These are phyloP conservation scores for Petunia axillaris DNA, from an alignment of 257 asterid genomes.

Conservation along the genomic window DNA sequence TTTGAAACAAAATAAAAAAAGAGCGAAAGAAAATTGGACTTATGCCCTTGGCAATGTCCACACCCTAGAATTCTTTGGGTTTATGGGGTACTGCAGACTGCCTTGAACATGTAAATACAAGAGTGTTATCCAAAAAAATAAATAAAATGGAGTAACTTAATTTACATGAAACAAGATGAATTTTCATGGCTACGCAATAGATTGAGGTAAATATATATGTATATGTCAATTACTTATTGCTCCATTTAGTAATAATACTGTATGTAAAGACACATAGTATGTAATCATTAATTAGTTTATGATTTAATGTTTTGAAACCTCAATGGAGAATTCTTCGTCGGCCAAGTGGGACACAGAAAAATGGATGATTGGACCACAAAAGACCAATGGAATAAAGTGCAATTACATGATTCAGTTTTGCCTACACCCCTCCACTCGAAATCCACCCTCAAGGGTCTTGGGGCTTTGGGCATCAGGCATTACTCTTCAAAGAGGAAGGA, in stretches of 20 bases:
- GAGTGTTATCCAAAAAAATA: slow-evolving; percentile 39
- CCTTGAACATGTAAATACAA: slow-evolving; percentile 6
- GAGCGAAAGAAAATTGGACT: slow-evolving; percentile 14
- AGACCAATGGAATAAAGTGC: slow-evolving; percentile 37
- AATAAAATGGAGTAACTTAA: slow-evolving; percentile 47
- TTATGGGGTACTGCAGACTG: not conserved
- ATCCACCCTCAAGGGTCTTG: slow-evolving; percentile 28
- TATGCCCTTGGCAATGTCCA: not conserved
- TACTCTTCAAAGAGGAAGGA: slow-evolving; percentile 19
- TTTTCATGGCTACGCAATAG: too few species aligned
- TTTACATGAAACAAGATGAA: too few species aligned
- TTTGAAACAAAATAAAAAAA: not conserved
- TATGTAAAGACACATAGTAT: too few species aligned
- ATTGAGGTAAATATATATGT: too few species aligned
- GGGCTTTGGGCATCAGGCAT: slow-evolving; percentile 36
- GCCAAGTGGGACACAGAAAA: slow-evolving; percentile 43
- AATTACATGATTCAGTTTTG: slow-evolving; percentile 20
- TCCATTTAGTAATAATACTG: too few species aligned
- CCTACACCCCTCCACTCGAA: not conserved
- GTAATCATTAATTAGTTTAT: too few species aligned
- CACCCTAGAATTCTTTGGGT: not conserved
- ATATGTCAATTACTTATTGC: too few species aligned
- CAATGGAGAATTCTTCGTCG: slow-evolving; percentile 33
- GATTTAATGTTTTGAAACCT: slow-evolving; percentile 29
- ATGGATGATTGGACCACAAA: slow-evolving; percentile 39